Evolutionary conservation across 768 basidiomycete species (phyloP), one percentile per base, ranked within the genome.

Genomic region (Candolleomyces aberdarensis): DNA sequence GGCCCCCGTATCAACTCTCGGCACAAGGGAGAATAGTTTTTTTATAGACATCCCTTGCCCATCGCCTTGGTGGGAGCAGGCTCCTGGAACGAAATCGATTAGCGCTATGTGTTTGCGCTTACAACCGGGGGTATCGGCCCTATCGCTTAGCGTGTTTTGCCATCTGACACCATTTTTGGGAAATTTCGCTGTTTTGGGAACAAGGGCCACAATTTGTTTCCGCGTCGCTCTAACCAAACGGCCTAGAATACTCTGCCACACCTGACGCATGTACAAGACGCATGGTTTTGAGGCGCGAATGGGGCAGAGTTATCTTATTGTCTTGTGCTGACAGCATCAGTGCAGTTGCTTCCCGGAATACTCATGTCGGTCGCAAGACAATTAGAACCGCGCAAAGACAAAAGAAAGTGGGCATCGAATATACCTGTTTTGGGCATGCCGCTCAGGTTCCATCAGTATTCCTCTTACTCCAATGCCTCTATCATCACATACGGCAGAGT

Each of bases 331-430:
- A 41, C 53, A 41, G 31, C 20, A 17, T 17, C 31, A 55, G 26
- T n/a, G 41, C 53, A 41, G 32, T 2, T 15, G 11, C 17, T 41
- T n/a, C 10, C 19, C 17, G 32, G 32, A 52, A 31, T 13, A 26
- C 15, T 32, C 51, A 26, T 32, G 32, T n/a, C 17, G 17, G 53
- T 17, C 10, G 32, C 40, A 55, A 22, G 53, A 55, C 53, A 55
- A 55, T 55, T 55, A 55, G 39, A n/a, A 26, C 51, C 53, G 53
- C 17, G 13, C 26, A 20, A 55, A 41, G 20, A 55, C 53, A 55
- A 55, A 55, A 55, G 53, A 36, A 40, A 55, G 15, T 22, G 31
- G 53, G 53, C 31, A 55, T 36, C 53, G 39, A 41, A 39, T 11
- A 39, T 55, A 2, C 53, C 19, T 13, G n/a, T 39, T 17, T 32